Conservation (phyloP, 169 alveolate genomes). For the Cryptosporidium bovis region DNA sequence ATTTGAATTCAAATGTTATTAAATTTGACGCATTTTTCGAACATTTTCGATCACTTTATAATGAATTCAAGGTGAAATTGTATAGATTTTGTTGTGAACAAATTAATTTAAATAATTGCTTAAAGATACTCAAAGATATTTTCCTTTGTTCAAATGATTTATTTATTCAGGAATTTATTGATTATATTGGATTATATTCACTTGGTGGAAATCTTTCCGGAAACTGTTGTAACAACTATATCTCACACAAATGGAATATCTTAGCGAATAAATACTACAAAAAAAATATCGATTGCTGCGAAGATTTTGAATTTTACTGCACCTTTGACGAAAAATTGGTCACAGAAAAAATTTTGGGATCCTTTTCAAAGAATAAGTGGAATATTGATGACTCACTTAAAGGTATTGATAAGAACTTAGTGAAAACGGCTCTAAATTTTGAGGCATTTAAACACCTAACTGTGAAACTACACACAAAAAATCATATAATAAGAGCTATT, state of each 20-base stretch:
- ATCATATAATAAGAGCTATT: not conserved
- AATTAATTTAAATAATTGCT: not conserved
- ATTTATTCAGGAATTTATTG: slow-evolving; percentile 53
- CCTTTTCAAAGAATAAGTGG: not conserved
- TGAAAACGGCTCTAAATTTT: not conserved
- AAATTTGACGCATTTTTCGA: not conserved
- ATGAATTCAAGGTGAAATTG: not conserved
- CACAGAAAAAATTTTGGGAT: slow-evolving; percentile 8
- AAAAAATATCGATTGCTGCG: not conserved
- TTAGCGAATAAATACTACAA: slow-evolving; percentile 8
- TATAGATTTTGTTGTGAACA: slow-evolving; percentile 10
- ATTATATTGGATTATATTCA: not conserved
- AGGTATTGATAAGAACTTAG: not conserved
- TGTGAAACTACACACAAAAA: not conserved
- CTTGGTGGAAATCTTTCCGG: slow-evolving; percentile 10
- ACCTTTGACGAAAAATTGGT: slow-evolving; percentile 7
- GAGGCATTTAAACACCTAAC: slow-evolving; percentile 46
- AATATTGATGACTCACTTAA: not conserved
- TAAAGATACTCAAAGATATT: slow-evolving; percentile 31
- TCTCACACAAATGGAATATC: slow-evolving; percentile 30
- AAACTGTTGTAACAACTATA: not conserved
- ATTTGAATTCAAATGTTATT: not conserved
- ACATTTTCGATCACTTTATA: not conserved
- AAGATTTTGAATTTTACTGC: not conserved
- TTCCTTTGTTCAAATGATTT: slow-evolving; percentile 36